Evolutionary conservation across 345 rosid species (phyloP), one percentile per base, ranked within the genome.

Genomic region (Populus alba): DNA sequence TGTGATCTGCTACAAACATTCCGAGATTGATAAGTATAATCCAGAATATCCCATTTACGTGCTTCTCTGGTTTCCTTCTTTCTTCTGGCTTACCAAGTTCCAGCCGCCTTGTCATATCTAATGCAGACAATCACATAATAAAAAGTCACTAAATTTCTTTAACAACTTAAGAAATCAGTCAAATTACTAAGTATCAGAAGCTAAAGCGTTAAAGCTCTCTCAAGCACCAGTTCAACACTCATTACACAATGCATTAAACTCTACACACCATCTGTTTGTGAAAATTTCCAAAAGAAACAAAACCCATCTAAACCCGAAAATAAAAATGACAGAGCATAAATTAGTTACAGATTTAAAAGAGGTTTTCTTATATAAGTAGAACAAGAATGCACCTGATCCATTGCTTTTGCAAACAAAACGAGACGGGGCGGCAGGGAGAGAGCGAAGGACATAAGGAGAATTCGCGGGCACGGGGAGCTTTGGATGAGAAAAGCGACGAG

Each of bases 11-110:
- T 7, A 81, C 89, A 78, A 81, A 95, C 8, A 95, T 71, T 69
- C 91, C 97, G 77, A 95, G 85, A 86, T 93, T 93, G 62, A 93
- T 78, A 77, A 95, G 97, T 81, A 95, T 92, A 78, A 93, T 90
- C 96, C 95, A 95, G 80, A 92, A 95, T 25, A 93, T 84, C 23
- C 94, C 98, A 63, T 87, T 92, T 20, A 86, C 93, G 0, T 84
- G 86, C 68, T 85, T 92, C 74, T 75, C 81, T 7, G 90, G 90
- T 72, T 89, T 91, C 75, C 70, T 67, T 43, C 89, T 80, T 17
- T 71, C 84, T 41, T 80, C 86, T 1, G 83, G 87, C 84, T 88
- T 91, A 68, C 85, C 88, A 59, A 92, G 84, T 76, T 91, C 97
- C 67, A 89, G 86, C 63, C 89, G 85, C 45, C 91, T 78, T 39